Percentiles rank a stretch among this genome's conserved stretches.
Conservation (phyloP, 495 filamentous ascomycete genomes). For the Penicillium riverlandense region DNA sequence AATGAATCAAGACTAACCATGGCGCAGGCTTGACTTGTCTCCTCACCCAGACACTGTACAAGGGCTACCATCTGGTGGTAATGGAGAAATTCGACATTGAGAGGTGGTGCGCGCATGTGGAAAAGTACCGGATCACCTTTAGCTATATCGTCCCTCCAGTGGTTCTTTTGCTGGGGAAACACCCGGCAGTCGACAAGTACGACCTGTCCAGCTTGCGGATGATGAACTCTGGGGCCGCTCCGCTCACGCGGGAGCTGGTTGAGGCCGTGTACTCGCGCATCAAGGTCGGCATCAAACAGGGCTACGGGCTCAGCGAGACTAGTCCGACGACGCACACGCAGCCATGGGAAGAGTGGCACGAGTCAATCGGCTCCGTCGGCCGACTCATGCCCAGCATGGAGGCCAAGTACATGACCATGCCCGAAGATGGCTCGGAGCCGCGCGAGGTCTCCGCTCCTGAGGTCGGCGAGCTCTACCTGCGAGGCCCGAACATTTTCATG, state of each 20-base stretch:
- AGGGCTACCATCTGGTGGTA: slow-evolving; percentile 63
- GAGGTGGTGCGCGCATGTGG: slow-evolving; percentile 66
- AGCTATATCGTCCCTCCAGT: slow-evolving; percentile 82
- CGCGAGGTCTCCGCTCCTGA: slow-evolving; percentile 52
- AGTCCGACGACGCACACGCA: slow-evolving; percentile 53
- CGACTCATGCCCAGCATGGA: slow-evolving; percentile 72
- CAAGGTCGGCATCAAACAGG: slow-evolving; percentile 71
- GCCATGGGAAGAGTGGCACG: slow-evolving; percentile 70
- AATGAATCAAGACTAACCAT: slow-evolving; percentile 61
- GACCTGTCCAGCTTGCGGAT: slow-evolving; percentile 73
- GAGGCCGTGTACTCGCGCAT: slow-evolving; percentile 69
- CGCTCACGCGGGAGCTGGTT: slow-evolving; percentile 75
- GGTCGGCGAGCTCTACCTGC: slow-evolving; percentile 58
- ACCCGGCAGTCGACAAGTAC: slow-evolving; percentile 69
- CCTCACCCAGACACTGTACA: slow-evolving; percentile 55
- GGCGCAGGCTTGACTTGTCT: slow-evolving; percentile 64
- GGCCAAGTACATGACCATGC: slow-evolving; percentile 66
- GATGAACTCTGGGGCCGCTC: slow-evolving; percentile 86
- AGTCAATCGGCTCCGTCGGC: slow-evolving; percentile 73
- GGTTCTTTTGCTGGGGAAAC: slow-evolving; percentile 71
- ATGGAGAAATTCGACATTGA: slow-evolving; percentile 83
- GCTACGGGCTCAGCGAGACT: slow-evolving; percentile 82
- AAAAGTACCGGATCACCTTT: slow-evolving; percentile 69
- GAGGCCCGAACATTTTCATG: slow-evolving; percentile 59
- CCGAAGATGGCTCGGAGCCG: slow-evolving; percentile 44